Evolutionary conservation across 1,284 basidiomycete genomes (phyloP).

Genomic region (Tranzscheliella williamsii): DNA sequence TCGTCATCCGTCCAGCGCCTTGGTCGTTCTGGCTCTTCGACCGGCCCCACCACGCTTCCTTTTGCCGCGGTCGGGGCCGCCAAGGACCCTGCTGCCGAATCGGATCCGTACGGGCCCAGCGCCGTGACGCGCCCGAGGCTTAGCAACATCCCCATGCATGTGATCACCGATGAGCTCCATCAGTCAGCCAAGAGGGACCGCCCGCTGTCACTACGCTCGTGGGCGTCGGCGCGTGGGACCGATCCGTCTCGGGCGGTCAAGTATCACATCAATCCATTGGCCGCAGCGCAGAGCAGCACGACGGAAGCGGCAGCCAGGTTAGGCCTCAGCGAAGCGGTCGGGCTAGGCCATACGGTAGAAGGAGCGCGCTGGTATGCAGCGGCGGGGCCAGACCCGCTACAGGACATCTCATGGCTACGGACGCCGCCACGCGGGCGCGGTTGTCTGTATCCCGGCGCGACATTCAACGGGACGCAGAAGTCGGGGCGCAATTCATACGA

Average conservation of each 20-base stretch:
- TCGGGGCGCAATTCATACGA: conserved; percentile 54
- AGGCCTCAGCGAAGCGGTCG: too few relatives aligned
- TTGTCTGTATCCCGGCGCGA: conserved; percentile 54
- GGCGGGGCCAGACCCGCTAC: conserved; percentile 39
- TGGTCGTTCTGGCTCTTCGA: conserved; percentile 33
- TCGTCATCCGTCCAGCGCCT: conserved; percentile 24
- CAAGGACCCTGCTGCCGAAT: background rate
- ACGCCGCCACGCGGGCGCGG: conserved; percentile 29
- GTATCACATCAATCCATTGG: conserved; percentile 15
- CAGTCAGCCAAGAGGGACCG: conserved; percentile 9
- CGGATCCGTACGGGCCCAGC: conserved; percentile 36
- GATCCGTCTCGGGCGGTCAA: conserved; percentile 14
- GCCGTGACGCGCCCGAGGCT: conserved; percentile 40
- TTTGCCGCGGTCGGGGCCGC: conserved; percentile 11
- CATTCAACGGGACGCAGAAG: conserved; percentile 54
- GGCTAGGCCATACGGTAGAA: background rate
- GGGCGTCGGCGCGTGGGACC: conserved; percentile 4
- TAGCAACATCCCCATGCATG: conserved; percentile 17
- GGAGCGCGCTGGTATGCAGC: conserved; percentile 40
- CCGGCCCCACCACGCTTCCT: conserved; percentile 28
- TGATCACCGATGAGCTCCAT: conserved; percentile 26
- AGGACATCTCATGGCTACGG: conserved; percentile 33
- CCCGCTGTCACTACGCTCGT: conserved; percentile 13
- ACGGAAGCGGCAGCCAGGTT: background rate
- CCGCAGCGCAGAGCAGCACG: background rate